Conservation (phyloP, 2,329 filamentous ascomycete genomes). For the Tolypocladium tundrense region DNA sequence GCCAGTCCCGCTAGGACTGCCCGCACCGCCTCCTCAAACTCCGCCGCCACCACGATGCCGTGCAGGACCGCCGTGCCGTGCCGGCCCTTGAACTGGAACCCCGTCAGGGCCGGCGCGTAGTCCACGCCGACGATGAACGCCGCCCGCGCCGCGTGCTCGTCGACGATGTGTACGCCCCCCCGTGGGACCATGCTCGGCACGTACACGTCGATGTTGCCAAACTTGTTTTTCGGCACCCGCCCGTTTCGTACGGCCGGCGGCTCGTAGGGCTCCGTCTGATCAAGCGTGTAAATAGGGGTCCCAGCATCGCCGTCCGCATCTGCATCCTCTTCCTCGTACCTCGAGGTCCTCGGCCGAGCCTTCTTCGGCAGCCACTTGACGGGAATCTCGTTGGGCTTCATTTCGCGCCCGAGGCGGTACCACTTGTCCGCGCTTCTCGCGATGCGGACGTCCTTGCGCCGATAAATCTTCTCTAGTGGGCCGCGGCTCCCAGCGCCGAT, state of each 20-base stretch:
- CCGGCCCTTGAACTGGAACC: constrained; percentile 78
- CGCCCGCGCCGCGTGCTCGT: constrained; percentile 54
- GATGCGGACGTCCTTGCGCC: constrained; percentile 67
- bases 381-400: constrained; percentile 70
- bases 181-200: constrained; percentile 82
- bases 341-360: constrained; percentile 18
- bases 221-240: constrained; percentile 77
- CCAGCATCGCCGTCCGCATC: constrained; percentile 25
- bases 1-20: constrained; percentile 59
- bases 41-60: constrained; percentile 65
- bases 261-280: constrained; percentile 63
- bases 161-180: constrained; percentile 64
- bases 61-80: constrained; percentile 75
- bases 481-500: constrained; percentile 57
- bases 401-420: constrained; percentile 77
- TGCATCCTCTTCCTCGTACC: constrained; percentile 16
- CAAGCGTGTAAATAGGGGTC: constrained; percentile 48
- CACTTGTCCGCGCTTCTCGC: constrained; percentile 78
- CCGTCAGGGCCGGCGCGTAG: constrained; percentile 80
- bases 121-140: constrained; percentile 70
- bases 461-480: constrained; percentile 67
- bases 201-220: constrained; percentile 89
- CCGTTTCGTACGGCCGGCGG: constrained; percentile 69
- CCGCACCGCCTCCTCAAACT: constrained; percentile 61
- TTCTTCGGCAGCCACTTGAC: constrained; percentile 59